Evolutionary conservation across 148 eudicot species (phyloP).

Genomic region (Drosera capensis): DNA sequence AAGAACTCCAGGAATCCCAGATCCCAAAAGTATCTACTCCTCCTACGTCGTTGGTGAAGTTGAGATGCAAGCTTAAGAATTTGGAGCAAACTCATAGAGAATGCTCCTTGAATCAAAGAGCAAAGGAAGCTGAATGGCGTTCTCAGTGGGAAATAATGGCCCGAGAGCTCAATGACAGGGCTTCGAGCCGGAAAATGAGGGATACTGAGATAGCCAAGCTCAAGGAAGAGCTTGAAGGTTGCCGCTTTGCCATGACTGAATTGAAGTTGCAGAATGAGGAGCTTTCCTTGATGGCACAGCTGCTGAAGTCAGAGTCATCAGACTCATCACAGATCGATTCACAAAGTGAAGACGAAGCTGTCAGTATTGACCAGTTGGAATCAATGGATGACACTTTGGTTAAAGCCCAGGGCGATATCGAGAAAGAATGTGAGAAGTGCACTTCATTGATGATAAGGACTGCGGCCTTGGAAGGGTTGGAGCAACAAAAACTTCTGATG

Average conservation of each 20-base stretch:
- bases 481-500: constrained; percentile 15
- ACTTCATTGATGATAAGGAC: constrained; percentile 7
- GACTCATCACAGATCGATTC: constrained; percentile 18
- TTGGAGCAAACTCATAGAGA: constrained; percentile 56
- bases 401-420: constrained; percentile 14
- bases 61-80: constrained; percentile 47
- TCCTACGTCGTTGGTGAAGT: constrained; percentile 44
- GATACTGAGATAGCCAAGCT: constrained; percentile 36
- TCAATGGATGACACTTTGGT: constrained; percentile 16
- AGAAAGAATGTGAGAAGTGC: constrained; percentile 28
- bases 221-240: constrained; percentile 23
- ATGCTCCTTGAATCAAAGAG: constrained; percentile 33
- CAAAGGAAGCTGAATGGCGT: constrained; percentile 58
- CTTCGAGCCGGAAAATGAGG: constrained; percentile 19
- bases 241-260: constrained; percentile 25
- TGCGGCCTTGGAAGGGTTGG: constrained; percentile 2
- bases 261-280: constrained; percentile 63
- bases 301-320: constrained; percentile 26
- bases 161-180: constrained; percentile 26
- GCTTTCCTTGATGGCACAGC: constrained; percentile 36
- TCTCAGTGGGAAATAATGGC: constrained; percentile 21
- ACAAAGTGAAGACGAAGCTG: constrained; percentile 12
- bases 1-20: constrained; percentile 74
- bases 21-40: constrained; percentile 40
- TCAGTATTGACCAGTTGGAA: constrained; percentile 26